phyloP scores from a whole-genome alignment of 2,329 filamentous ascomycete genomes.

The Catunica adiposa region DNA sequence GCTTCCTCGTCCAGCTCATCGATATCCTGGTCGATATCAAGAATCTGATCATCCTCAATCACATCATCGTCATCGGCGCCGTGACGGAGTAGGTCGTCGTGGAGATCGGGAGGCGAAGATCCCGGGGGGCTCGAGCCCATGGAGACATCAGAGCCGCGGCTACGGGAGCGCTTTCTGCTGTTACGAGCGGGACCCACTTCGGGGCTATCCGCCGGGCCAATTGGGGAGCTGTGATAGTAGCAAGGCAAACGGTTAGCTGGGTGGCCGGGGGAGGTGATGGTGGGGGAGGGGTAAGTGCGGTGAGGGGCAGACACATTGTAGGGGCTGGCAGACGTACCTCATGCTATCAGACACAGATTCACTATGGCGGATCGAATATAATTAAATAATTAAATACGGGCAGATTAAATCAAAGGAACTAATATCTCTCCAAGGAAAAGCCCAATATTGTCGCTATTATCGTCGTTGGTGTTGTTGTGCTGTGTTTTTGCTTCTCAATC shows the following conservation, averaged over 20 bases:
- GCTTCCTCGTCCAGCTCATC: conserved; percentile 70
- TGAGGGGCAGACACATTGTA: too few relatives aligned
- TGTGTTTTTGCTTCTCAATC: background rate
- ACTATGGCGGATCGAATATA: background rate
- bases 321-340: background rate
- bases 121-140: conserved; percentile 44
- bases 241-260: too few relatives aligned
- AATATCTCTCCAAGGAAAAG: too few relatives aligned
- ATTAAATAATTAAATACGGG: too few relatives aligned
- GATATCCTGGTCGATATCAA: conserved; percentile 36
- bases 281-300: too few relatives aligned
- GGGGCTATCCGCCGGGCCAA: conserved; percentile 12
- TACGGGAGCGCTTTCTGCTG: conserved; percentile 38
- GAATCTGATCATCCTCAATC: conserved; percentile 50
- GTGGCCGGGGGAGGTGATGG: background rate
- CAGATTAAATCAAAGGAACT: too few relatives aligned
- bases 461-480: too few relatives aligned
- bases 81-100: conserved; percentile 48
- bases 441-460: too few relatives aligned
- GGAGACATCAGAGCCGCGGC: conserved; percentile 28
- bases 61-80: conserved; percentile 52
- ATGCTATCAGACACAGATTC: background rate
- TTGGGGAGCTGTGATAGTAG: conserved; percentile 72
- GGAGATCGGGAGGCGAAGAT: conserved; percentile 45
- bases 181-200: conserved; percentile 28